Base-by-base conservation (phyloP, 345 rosid species). In the Ceriops tagal region DNA sequence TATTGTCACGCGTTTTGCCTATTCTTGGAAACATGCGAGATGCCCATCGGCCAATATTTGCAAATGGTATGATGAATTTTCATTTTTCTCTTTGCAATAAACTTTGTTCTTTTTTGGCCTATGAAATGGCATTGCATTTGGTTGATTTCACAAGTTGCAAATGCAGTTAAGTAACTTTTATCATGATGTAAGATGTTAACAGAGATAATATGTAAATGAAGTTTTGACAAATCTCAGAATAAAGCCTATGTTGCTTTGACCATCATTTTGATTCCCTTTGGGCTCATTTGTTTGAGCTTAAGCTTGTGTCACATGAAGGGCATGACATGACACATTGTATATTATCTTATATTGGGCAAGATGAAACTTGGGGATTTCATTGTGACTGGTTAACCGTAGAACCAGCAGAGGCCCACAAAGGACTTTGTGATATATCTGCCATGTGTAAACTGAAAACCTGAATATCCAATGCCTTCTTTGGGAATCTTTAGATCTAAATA, bases 11-110 rank as follows among this genome's bases (percentile, higher is more conserved):
- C 71, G 88, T 93, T 77, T 76, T 79, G 67, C 98, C 98, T 66
- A 79, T 91, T 70, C 92, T 93, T 77, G 97, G 98, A 71, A 93
- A 86, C 81, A 89, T 91, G 66, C 84, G 95, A 71, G 98, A 93
- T 83, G 70, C 78, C 68, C 90, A 91, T 69, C 85, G 95, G 71
- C 89, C 97, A 59, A 89, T 93, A 77, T 91, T 91, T 85, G 97
- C 98, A 71, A 88, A 88, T 77, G 98, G 98, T 93, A 85, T 71
- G 62, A 52, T 72, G 27, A 61, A 62, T 59, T 8, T 49, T 77
- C 30, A 72, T 79, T 71, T 11, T 19, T 30, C 51, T 73, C 26
- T 32, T 32, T 57, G 28, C 7, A 51, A 19, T 37, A 9, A 30
- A 30, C 46, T 5, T 69, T 6, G 71, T 71, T 8, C 18, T 5